Base-by-base conservation (phyloP, 2,329 filamentous ascomycete species). In the Albophoma yamanashiensis region DNA sequence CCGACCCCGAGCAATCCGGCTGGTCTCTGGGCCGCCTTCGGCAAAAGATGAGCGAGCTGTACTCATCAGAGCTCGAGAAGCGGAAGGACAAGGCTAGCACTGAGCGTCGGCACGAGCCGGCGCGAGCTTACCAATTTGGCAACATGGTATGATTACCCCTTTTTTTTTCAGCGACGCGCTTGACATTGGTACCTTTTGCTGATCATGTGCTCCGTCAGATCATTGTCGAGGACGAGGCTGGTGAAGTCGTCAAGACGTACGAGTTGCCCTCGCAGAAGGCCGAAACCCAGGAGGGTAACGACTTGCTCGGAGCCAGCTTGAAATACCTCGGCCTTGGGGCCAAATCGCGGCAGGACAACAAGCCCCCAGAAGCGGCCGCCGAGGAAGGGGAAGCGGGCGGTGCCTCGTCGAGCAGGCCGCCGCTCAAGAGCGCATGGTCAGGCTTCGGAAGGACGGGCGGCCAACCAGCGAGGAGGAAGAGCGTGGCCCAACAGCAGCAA, bases 141-240 rank as follows among this genome's bases (percentile, higher is more conserved):
- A 92, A 91, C 70, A 92, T 82, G 52, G 84, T 86, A 78, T 71
- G 82, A 71, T 55, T 3, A 36, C 20, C 17, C 7, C 6, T 40
- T 4, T 40, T 20, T 40, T 4, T 40, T 20, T 31, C 27, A 3
- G 36, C 20, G 17, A 42, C 38, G 25, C 55, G 4, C 55, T 8
- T 27, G 36, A 12, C 22, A 45, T 36, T 22, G 40, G 40, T 6
- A 1, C 12, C 1, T 38, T 9, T 36, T 52, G 12, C 45, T 53
- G 25, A 22, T 42, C 5, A 50, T 2, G 7, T 11, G 14, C 15
- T 60, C 45, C 27, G 70, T 77, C 22, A 90, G 77, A 91, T 95
- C 64, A 93, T 95, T 69, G 89, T 95, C 20, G 90, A 95, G 74
- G 89, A 95, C 63, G 88, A 89, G 71, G 87, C 92, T 66, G 90